Percentiles rank a stretch among this genome's conserved stretches.
These are phyloP conservation scores for Eucalyptus dawsonii DNA, from an alignment of 345 rosid genomes.

Conservation along the genomic window DNA sequence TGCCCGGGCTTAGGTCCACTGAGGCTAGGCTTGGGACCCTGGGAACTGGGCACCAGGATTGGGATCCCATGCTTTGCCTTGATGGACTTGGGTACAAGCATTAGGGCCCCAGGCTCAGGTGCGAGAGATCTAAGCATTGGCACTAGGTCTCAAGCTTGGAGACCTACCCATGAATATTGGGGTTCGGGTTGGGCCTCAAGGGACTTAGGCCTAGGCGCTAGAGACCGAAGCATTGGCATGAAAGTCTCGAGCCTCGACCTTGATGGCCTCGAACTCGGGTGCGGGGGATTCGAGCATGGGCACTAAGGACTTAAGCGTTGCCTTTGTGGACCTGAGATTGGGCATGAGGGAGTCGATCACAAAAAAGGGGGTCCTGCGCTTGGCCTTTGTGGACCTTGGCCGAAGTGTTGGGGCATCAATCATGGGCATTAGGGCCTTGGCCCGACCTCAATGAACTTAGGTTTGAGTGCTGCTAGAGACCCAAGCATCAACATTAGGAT, in stretches of 20 bases:
- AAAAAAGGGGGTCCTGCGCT: fast-evolving
- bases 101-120: fast-evolving
- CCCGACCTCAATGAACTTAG: fast-evolving
- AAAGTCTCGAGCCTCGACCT: fast-evolving
- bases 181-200: fast-evolving
- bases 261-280: fast-evolving
- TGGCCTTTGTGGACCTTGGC: not conserved
- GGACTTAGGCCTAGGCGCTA: not conserved
- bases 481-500: not conserved
- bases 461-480: fast-evolving
- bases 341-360: fast-evolving
- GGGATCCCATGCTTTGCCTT: fast-evolving
- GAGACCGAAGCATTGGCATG: fast-evolving
- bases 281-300: fast-evolving
- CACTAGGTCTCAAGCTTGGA: not conserved
- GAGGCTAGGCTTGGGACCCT: fast-evolving
- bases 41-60: fast-evolving
- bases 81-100: not conserved
- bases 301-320: fast-evolving
- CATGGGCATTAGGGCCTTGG: not conserved
- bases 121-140: not conserved
- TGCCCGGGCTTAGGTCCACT: fast-evolving
- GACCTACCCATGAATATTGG: not conserved
- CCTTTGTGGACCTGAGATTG: not conserved
- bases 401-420: not conserved